Percentiles rank a stretch among this genome's conserved stretches.
Evolutionary conservation across 495 filamentous ascomycete genomes (phyloP).

Genomic region (Aspergillus egyptiacus): DNA sequence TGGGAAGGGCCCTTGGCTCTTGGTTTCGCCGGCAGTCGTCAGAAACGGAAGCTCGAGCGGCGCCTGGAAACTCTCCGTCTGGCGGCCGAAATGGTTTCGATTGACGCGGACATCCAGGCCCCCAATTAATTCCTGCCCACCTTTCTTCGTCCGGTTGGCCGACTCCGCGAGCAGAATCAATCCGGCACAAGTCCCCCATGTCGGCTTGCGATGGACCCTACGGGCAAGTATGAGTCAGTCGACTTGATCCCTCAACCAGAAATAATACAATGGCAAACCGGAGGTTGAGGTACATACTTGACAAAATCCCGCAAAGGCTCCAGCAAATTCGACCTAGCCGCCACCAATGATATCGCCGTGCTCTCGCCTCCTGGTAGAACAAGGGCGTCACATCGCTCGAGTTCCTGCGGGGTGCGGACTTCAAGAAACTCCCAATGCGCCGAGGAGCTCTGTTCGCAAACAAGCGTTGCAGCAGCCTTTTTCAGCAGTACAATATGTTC

Average conservation of each 20-base stretch:
- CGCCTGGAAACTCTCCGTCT: constrained; percentile 86
- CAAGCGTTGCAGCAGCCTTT: constrained; percentile 48
- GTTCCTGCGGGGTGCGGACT: constrained; percentile 68
- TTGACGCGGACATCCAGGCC: constrained; percentile 88
- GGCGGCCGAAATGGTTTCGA: constrained; percentile 92
- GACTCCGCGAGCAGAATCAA: constrained; percentile 86
- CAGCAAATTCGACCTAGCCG: constrained; percentile 68
- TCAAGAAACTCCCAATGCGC: constrained; percentile 61
- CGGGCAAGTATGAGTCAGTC: constrained; percentile 21
- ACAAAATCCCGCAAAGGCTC: constrained; percentile 88
- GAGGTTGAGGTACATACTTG: constrained; percentile 55
- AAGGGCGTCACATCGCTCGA: constrained; percentile 70
- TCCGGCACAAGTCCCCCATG: constrained; percentile 95
- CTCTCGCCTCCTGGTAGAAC: constrained; percentile 93
- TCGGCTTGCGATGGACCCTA: constrained; percentile 61
- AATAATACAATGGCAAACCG: too few relatives aligned
- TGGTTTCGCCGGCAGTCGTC: constrained; percentile 18
- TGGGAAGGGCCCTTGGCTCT: constrained; percentile 58
- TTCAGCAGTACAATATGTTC: constrained; percentile 79
- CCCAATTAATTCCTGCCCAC: constrained; percentile 89
- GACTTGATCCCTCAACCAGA: not conserved
- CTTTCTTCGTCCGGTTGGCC: constrained; percentile 81
- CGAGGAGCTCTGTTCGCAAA: constrained; percentile 12
- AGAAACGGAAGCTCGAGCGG: constrained; percentile 73
- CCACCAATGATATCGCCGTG: constrained; percentile 87